Percentiles rank a stretch among this genome's conserved stretches.
phyloP scores from a whole-genome alignment of 495 filamentous ascomycete genomes.

The Penicillium paradoxum region DNA sequence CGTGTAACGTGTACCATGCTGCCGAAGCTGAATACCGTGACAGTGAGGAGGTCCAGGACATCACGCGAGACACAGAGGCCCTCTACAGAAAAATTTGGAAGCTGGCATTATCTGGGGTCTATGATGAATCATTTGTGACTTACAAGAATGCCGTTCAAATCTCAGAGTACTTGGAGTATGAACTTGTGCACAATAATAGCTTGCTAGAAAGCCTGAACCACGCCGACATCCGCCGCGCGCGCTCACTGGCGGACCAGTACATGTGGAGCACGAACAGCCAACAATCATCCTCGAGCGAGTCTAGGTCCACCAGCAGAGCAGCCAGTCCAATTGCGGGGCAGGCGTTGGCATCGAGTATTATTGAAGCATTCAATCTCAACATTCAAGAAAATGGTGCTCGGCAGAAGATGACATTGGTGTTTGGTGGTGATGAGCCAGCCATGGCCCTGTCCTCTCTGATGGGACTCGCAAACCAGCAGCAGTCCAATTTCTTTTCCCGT shows the following conservation, averaged over 20 bases:
- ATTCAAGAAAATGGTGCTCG: slow-evolving; percentile 34
- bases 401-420: slow-evolving; percentile 57
- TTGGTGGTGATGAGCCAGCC: slow-evolving; percentile 68
- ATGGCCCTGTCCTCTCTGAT: slow-evolving; percentile 70
- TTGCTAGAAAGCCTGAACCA: slow-evolving; percentile 51
- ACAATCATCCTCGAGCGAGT: slow-evolving; percentile 34
- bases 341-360: slow-evolving; percentile 59
- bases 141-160: slow-evolving; percentile 57
- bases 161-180: slow-evolving; percentile 72
- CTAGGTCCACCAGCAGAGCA: slow-evolving; percentile 27
- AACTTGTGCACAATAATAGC: slow-evolving; percentile 62
- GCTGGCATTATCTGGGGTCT: slow-evolving; percentile 31
- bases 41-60: slow-evolving; percentile 33
- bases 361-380: slow-evolving; percentile 51
- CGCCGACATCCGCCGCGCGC: slow-evolving; percentile 51
- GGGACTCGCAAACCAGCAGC: slow-evolving; percentile 46
- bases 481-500: slow-evolving; percentile 62
- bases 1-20: slow-evolving; percentile 45
- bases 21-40: slow-evolving; percentile 34
- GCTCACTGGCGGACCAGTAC: slow-evolving; percentile 60
- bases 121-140: slow-evolving; percentile 35
- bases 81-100: slow-evolving; percentile 50
- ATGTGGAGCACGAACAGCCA: slow-evolving; percentile 64
- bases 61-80: slow-evolving; percentile 31
- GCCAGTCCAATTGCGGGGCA: slow-evolving; percentile 59